These are phyloP conservation scores for Phytophthora constricta DNA, from an alignment of 352 stramenopile species.

Conservation along the genomic window DNA sequence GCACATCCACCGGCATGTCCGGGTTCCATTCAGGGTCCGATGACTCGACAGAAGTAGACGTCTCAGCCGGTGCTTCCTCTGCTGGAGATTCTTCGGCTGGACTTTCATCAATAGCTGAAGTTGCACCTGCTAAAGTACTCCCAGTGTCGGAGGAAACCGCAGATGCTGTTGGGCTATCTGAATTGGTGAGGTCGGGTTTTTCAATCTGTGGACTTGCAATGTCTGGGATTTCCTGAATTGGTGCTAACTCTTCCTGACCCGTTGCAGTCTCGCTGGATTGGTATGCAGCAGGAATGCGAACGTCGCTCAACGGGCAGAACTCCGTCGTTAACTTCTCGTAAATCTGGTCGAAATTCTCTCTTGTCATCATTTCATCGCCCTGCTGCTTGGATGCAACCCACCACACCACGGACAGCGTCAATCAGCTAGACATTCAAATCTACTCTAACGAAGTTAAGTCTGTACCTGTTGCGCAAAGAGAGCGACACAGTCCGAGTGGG, in stretches of 20 bases:
- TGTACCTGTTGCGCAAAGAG: constrained; percentile 15
- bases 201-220: not conserved
- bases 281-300: constrained; percentile 16
- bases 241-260: constrained; percentile 9
- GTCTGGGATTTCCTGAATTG: not conserved
- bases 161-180: not conserved
- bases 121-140: too few relatives aligned
- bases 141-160: too few relatives aligned
- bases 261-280: constrained; percentile 15
- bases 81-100: not conserved
- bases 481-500: constrained; percentile 21
- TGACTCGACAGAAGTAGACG: not conserved
- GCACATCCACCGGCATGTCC: not conserved
- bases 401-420: not conserved
- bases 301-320: constrained; percentile 18
- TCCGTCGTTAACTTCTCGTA: constrained; percentile 21
- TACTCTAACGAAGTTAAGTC: not conserved
- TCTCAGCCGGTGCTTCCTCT: not conserved
- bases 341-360: constrained; percentile 28
- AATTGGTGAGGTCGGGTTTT: not conserved
- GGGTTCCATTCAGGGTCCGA: not conserved
- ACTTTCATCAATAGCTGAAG: too few relatives aligned
- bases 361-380: constrained; percentile 19
- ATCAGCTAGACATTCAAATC: not conserved
- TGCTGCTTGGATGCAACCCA: constrained; percentile 1